phyloP scores from a whole-genome alignment of 352 stramenopile genomes.

The Phytophthora chlamydospora region DNA sequence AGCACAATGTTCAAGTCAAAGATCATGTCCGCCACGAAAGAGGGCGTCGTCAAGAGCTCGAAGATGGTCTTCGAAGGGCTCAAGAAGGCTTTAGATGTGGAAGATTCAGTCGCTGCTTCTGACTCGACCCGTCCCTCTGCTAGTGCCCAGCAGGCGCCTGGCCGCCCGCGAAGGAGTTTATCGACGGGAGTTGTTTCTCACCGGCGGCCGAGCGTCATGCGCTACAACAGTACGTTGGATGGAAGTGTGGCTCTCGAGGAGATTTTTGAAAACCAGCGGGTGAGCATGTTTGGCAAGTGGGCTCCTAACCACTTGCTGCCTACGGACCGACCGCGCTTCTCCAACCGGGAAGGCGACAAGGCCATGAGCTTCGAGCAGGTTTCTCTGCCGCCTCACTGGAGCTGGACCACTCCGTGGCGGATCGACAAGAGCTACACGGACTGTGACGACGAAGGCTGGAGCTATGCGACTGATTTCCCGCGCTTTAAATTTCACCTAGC shows the following conservation, averaged over 20 bases:
- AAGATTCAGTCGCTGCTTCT: slow-evolving; percentile 18
- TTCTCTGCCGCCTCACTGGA: slow-evolving; percentile 73
- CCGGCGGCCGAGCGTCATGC: slow-evolving; percentile 42
- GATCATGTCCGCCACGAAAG: slow-evolving; percentile 75
- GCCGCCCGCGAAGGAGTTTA: slow-evolving; percentile 21
- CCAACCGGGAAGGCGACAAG: slow-evolving; percentile 80
- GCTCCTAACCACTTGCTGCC: slow-evolving; percentile 83
- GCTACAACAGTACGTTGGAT: slow-evolving; percentile 75
- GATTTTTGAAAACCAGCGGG: slow-evolving; percentile 90
- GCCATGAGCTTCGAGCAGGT: slow-evolving; percentile 84
- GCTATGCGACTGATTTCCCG: slow-evolving; percentile 86
- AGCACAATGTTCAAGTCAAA: slow-evolving; percentile 88
- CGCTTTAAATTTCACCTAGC: slow-evolving; percentile 86
- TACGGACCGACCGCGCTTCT: slow-evolving; percentile 82
- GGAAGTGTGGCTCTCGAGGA: slow-evolving; percentile 82
- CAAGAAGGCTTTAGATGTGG: slow-evolving; percentile 45
- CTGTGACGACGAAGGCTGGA: slow-evolving; percentile 89
- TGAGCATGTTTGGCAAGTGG: slow-evolving; percentile 90
- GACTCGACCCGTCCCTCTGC: slow-evolving; percentile 1
- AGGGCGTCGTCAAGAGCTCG: slow-evolving; percentile 66
- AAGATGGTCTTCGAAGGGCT: slow-evolving; percentile 65
- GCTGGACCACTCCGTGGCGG: slow-evolving; percentile 86
- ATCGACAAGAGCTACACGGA: slow-evolving; percentile 91
- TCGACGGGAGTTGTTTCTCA: slow-evolving; percentile 19
- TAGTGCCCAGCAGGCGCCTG: slow-evolving; percentile 5